Evolutionary conservation across 2,329 filamentous ascomycete genomes (phyloP).

Genomic region (Xylariaceae sp.): DNA sequence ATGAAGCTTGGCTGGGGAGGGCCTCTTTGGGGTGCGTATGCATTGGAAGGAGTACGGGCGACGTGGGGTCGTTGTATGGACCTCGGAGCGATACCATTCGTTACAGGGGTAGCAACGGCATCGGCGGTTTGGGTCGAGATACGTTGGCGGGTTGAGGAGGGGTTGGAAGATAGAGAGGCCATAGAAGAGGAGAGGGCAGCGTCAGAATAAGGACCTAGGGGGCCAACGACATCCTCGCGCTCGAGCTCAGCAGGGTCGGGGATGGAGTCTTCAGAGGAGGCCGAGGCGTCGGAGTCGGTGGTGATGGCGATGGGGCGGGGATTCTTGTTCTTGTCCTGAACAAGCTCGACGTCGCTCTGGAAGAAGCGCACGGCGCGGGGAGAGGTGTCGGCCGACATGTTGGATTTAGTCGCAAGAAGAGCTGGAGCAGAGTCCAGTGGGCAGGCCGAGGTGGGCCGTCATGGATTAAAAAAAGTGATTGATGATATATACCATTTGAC

Average conservation of each 20-base stretch:
- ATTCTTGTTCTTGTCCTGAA: conserved; percentile 40
- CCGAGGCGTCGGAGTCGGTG: conserved; percentile 47
- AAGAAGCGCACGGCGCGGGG: conserved; percentile 56
- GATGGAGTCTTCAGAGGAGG: conserved; percentile 43
- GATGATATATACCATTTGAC: not conserved
- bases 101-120: conserved; percentile 24
- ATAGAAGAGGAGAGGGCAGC: conserved; percentile 38
- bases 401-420: no score
- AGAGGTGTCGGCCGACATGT: conserved; percentile 43
- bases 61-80: conserved; percentile 66
- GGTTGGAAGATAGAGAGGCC: conserved; percentile 40
- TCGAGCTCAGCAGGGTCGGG: conserved; percentile 46
- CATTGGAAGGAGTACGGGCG: conserved; percentile 70
- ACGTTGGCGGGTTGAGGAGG: conserved; percentile 38
- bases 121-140: conserved; percentile 33
- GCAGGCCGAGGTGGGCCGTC: conserved; percentile 6
- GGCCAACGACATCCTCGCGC: conserved; percentile 46
- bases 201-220: conserved; percentile 43
- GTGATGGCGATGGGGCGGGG: conserved; percentile 35
- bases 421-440: conserved; percentile 23
- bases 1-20: conserved; percentile 39
- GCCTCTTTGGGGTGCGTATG: conserved; percentile 66
- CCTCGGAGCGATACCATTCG: conserved; percentile 38
- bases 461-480: no score
- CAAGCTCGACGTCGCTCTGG: conserved; percentile 43